Conservation (phyloP, 176 grass and related monocot species). For the Zizania latifolia region DNA sequence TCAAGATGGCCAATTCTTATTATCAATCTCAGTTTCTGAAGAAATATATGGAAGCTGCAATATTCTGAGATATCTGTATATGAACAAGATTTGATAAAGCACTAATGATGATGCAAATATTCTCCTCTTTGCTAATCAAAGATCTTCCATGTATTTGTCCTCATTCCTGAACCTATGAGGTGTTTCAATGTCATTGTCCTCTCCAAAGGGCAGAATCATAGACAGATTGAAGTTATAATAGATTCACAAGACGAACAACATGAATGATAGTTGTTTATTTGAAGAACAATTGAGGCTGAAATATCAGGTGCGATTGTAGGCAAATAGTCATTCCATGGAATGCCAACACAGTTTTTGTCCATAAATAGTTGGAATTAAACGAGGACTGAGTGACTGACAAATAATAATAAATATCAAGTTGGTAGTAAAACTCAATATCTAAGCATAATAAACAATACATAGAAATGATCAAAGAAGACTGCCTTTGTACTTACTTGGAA, state of each 20-base stretch:
- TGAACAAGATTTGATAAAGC: neutral
- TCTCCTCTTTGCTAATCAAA: neutral
- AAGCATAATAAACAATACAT: neutral
- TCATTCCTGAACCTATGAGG: neutral
- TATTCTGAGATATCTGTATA: neutral
- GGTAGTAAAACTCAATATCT: neutral
- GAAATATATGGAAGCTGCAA: neutral
- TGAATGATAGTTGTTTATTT: neutral
- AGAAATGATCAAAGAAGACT: neutral
- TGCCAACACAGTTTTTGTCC: neutral
- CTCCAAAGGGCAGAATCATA: neutral
- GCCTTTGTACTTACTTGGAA: slow-evolving; percentile 70
- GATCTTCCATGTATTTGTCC: neutral
- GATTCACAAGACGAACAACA: neutral
- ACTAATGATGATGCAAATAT: neutral
- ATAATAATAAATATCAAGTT: neutral
- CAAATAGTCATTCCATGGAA: neutral
- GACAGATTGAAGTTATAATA: neutral
- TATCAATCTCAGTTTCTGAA: slow-evolving; percentile 7
- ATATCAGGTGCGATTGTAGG: neutral
- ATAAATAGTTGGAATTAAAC: neutral
- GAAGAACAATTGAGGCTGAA: neutral
- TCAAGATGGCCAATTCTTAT: neutral
- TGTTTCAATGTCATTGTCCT: neutral
- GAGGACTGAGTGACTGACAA: neutral